phyloP scores from a whole-genome alignment of 208 protist genomes.

The Acanthamoeba healyi region DNA sequence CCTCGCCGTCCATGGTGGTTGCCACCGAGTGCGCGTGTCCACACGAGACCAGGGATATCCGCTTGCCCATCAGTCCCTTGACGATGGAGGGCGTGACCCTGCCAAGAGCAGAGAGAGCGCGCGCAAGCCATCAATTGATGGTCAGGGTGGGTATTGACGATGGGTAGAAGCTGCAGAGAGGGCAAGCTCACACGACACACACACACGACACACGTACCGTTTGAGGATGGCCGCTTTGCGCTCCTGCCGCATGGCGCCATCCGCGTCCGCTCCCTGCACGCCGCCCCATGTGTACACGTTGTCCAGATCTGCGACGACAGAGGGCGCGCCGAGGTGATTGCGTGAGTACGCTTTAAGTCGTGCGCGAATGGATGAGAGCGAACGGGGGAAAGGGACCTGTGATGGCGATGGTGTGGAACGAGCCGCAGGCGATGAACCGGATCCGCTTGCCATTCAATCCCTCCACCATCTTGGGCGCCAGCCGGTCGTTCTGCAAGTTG shows the following conservation, averaged over 20 bases:
- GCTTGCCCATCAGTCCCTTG: conserved; percentile 34
- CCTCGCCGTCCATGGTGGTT: conserved; percentile 37
- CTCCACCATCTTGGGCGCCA: conserved; percentile 42
- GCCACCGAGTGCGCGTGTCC: conserved; percentile 36
- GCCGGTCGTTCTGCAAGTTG: conserved; percentile 23
- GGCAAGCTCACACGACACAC: no score
- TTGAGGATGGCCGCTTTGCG: conserved; percentile 29
- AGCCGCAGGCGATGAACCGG: conserved; percentile 28
- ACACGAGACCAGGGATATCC: not conserved
- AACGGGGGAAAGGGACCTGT: no score
- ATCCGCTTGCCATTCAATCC: conserved; percentile 45
- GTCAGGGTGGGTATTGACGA: no score
- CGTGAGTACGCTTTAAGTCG: no score
- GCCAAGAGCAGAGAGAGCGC: no score
- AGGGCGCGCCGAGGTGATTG: not conserved
- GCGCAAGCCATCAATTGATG: no score
- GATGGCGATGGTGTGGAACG: conserved; percentile 48
- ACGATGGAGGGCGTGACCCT: conserved; percentile 23
- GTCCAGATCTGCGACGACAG: conserved; percentile 28
- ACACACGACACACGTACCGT: no score
- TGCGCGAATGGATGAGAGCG: no score
- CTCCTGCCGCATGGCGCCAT: conserved; percentile 5
- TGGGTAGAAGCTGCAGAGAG: no score
- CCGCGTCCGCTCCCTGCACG: not conserved
- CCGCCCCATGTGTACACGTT: conserved; percentile 61